Percentiles rank a stretch among this genome's conserved stretches.
Conservation (phyloP, 108 stramenopile species). For the Nitzschia putrida region DNA sequence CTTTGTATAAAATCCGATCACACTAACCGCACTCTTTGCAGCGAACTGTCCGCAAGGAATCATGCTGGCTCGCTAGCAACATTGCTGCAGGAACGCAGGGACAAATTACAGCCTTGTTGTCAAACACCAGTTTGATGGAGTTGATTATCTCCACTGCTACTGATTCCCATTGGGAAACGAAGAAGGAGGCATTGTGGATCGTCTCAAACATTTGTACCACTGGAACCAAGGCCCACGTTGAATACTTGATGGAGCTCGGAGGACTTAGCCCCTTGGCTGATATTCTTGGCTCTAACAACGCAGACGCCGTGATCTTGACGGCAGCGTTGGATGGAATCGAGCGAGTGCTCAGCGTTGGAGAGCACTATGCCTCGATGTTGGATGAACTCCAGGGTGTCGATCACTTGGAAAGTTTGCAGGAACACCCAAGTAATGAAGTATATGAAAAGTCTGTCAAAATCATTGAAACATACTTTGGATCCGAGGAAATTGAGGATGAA, state of each 20-base stretch:
- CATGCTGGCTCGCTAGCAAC: slow-evolving; percentile 90
- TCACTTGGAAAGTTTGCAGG: slow-evolving; percentile 77
- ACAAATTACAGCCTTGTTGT: slow-evolving; percentile 66
- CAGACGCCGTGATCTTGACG: slow-evolving; percentile 60
- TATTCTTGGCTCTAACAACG: slow-evolving; percentile 43
- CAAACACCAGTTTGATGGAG: slow-evolving; percentile 38
- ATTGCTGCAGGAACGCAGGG: slow-evolving; percentile 87
- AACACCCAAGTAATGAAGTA: slow-evolving; percentile 74
- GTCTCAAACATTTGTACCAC: slow-evolving; percentile 79
- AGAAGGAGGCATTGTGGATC: slow-evolving; percentile 90
- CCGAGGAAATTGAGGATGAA: slow-evolving; percentile 69
- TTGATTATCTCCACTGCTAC: slow-evolving; percentile 54
- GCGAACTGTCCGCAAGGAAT: slow-evolving; percentile 84
- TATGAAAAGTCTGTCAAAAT: slow-evolving; percentile 76
- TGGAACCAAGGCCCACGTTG: slow-evolving; percentile 54
- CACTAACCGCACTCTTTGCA: slow-evolving; percentile 7
- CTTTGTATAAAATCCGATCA: background rate
- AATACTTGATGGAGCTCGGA: slow-evolving; percentile 61
- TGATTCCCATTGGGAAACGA: slow-evolving; percentile 73
- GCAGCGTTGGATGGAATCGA: slow-evolving; percentile 79
- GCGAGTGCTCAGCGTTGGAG: slow-evolving; percentile 55
- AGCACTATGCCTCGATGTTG: slow-evolving; percentile 35
- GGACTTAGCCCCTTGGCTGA: slow-evolving; percentile 71
- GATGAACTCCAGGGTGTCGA: slow-evolving; percentile 81
- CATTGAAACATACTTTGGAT: slow-evolving; percentile 81